phyloP scores from a whole-genome alignment of 2,329 filamentous ascomycete genomes.

The Hymenoscyphus linearis region DNA sequence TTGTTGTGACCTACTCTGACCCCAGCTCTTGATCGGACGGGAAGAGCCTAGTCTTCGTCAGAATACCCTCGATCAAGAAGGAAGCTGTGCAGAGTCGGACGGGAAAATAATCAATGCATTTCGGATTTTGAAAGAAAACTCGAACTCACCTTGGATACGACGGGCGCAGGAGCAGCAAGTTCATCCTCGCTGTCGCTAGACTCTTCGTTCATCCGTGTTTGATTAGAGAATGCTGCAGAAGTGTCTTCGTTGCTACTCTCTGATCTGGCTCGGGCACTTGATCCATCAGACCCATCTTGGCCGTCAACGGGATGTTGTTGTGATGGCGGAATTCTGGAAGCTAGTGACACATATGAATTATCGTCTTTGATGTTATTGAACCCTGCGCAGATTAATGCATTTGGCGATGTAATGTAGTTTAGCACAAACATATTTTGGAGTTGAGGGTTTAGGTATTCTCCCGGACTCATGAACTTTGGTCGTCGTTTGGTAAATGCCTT shows the following conservation, averaged over 20 bases:
- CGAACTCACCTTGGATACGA: constrained; percentile 22
- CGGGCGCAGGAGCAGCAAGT: constrained; percentile 13
- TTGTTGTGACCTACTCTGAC: constrained; percentile 30
- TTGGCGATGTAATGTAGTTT: constrained; percentile 53
- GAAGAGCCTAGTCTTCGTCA: constrained; percentile 31
- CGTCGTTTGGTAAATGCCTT: constrained; percentile 31
- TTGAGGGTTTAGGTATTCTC: constrained; percentile 53
- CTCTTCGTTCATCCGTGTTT: constrained; percentile 55
- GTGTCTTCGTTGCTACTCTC: constrained; percentile 46
- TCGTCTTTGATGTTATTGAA: constrained; percentile 59
- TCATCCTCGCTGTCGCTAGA: constrained; percentile 51
- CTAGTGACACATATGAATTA: constrained; percentile 47
- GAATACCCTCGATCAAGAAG: constrained; percentile 8
- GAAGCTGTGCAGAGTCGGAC: neutral
- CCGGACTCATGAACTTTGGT: constrained; percentile 49
- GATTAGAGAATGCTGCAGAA: constrained; percentile 9
- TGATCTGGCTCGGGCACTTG: constrained; percentile 39
- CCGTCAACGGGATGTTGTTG: constrained; percentile 9
- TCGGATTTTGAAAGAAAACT: neutral
- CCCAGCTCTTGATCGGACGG: constrained; percentile 26
- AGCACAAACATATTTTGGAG: constrained; percentile 74
- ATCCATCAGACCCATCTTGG: constrained; percentile 19
- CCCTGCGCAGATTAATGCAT: constrained; percentile 62
- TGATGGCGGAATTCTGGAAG: constrained; percentile 38
- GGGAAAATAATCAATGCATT: neutral